Base-by-base conservation (phyloP, 306 rosid species). In the Fragaria iinumae region DNA sequence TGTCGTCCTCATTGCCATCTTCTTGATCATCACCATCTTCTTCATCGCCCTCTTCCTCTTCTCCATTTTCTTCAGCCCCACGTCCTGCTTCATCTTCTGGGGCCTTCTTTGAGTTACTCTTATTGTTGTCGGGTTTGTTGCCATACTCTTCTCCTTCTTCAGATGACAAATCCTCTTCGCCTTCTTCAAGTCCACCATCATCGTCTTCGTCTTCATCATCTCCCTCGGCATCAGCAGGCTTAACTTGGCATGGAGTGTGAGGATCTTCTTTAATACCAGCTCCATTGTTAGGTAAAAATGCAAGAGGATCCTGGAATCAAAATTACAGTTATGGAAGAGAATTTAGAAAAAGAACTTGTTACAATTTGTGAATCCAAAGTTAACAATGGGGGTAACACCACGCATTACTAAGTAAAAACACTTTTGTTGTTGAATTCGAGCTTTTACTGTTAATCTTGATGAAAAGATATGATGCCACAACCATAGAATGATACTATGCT, bases 81-180 rank as follows among this genome's bases (percentile, higher is more conserved):
- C 89, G 96, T 52, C 82, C 93, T 4, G 86, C 80, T 64, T 84
- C 97, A 41, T 86, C 88, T 60, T 82, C 93, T 0, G 96, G 88
- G 65, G 64, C 87, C 79, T 92, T 92, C 90, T 92, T 92, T 1
- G 92, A 11, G 83, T 84, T 88, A 83, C 83, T 86, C 88, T 89
- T 38, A 38, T 38, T 72, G 23, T 76, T 90, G 10, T 84, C 90
- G 56, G 91, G 76, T 43, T 92, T 90, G 84, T 86, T 87, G 45
- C 83, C 84, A 17, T 83, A 75, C 48, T 83, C 91, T 16, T 82
- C 97, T 66, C 85, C 96, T 77, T 86, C 96, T 84, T 90, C 96
- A 43, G 97, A 92, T 10, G 97, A 90, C 85, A 88, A 77, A 49
- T 90, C 96, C 84, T 90, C 97, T 80, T 90, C 93, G 0, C 92